phyloP scores from a whole-genome alignment of 2,329 filamentous ascomycete species.

The Monosporascus sp. region DNA sequence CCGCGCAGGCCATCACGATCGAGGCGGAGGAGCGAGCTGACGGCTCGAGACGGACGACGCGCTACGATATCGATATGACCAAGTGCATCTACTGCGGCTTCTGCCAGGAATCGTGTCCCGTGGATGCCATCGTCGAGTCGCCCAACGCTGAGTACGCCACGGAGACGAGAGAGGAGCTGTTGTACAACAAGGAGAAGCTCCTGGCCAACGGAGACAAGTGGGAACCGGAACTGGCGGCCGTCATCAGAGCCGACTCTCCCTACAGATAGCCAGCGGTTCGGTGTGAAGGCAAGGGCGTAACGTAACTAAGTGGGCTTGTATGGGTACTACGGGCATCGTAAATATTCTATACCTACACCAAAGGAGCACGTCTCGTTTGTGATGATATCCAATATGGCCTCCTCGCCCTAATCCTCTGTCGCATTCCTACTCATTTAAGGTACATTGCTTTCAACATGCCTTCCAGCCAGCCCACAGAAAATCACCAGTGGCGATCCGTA shows the following conservation, averaged over 20 bases:
- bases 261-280: conserved; percentile 59
- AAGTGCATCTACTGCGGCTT: conserved; percentile 99
- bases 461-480: too few species aligned
- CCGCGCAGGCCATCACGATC: conserved; percentile 96
- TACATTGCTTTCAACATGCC: too few species aligned
- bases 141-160: conserved; percentile 60
- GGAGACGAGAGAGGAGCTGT: conserved; percentile 77
- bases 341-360: background rate
- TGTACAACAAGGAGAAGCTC: conserved; percentile 97
- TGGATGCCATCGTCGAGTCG: conserved; percentile 77
- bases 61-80: conserved; percentile 99
- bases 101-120: conserved; percentile 97
- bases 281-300: background rate
- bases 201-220: conserved; percentile 89
- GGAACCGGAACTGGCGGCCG: conserved; percentile 94
- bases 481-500: too few species aligned
- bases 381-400: background rate
- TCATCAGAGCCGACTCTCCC: conserved; percentile 86
- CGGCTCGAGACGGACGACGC: conserved; percentile 87
- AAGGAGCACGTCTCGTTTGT: background rate
- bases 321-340: background rate
- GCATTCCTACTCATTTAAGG: too few species aligned
- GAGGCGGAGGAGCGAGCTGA: conserved; percentile 98
- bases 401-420: too few species aligned
- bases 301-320: background rate